Percentiles rank a stretch among this genome's conserved stretches.
Evolutionary conservation across 495 filamentous ascomycete species (phyloP).

Genomic region (Cairneyella variabilis): DNA sequence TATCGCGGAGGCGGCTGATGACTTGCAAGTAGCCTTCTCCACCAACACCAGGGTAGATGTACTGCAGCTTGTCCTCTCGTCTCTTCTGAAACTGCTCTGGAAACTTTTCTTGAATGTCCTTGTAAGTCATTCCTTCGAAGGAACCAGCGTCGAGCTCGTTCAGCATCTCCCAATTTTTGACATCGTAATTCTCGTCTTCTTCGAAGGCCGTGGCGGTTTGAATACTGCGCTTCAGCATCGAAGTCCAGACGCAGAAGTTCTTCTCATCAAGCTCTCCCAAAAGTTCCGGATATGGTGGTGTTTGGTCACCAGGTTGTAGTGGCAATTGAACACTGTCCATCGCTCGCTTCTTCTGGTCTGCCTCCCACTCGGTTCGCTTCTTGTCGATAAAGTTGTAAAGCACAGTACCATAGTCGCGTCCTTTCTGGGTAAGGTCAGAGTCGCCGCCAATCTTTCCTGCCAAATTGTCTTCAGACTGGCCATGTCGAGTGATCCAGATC

Average conservation of each 20-base stretch:
- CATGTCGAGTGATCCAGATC: constrained; percentile 97
- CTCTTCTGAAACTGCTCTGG: constrained; percentile 76
- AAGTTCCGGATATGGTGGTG: constrained; percentile 89
- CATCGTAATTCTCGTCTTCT: constrained; percentile 93
- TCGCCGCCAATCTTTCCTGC: constrained; percentile 80
- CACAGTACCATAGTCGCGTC: constrained; percentile 65
- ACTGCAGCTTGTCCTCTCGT: constrained; percentile 77
- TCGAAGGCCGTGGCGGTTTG: constrained; percentile 80
- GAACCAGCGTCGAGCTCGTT: constrained; percentile 90
- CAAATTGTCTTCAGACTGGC: constrained; percentile 78
- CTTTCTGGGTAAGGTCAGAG: constrained; percentile 72
- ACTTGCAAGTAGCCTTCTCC: constrained; percentile 96
- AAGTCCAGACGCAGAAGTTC: constrained; percentile 98
- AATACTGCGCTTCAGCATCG: constrained; percentile 85
- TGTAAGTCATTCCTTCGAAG: constrained; percentile 93
- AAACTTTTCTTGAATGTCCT: constrained; percentile 71
- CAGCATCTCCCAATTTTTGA: constrained; percentile 97
- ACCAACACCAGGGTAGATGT: constrained; percentile 91
- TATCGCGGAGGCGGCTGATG: constrained; percentile 89
- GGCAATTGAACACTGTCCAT: constrained; percentile 67
- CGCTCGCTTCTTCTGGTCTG: constrained; percentile 69
- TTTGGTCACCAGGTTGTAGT: constrained; percentile 81
- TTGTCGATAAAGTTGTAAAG: constrained; percentile 73
- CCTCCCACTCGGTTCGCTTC: constrained; percentile 71
- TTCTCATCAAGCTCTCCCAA: constrained; percentile 59